Evolutionary conservation across 2,329 filamentous ascomycete genomes (phyloP).

Genomic region (Saccharata proteae): DNA sequence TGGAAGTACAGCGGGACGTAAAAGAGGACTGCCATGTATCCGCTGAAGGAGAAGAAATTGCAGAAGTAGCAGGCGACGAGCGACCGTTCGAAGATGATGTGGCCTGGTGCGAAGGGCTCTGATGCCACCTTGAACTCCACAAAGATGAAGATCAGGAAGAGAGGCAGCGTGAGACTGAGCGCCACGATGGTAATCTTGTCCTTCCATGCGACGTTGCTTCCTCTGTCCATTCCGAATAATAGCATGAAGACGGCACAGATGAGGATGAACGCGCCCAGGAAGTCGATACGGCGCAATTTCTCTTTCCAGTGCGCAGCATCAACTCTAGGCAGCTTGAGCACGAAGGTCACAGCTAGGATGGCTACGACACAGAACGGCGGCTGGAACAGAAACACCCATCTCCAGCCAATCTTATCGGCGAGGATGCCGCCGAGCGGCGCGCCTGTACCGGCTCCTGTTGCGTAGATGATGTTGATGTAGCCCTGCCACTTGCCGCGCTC

Average conservation of each 20-base stretch:
- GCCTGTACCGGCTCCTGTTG: conserved; percentile 54
- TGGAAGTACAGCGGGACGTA: conserved; percentile 72
- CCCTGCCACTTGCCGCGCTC: conserved; percentile 66
- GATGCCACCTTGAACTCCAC: conserved; percentile 56
- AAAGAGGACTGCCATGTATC: conserved; percentile 50
- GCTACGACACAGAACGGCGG: conserved; percentile 56
- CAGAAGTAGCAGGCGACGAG: conserved; percentile 56
- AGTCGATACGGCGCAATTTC: conserved; percentile 60
- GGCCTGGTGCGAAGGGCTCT: conserved; percentile 63
- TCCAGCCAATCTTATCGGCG: conserved; percentile 63
- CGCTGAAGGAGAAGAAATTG: conserved; percentile 60
- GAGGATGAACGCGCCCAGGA: conserved; percentile 56
- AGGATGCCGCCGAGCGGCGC: conserved; percentile 59
- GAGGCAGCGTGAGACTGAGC: conserved; percentile 41
- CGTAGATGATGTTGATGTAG: conserved; percentile 60
- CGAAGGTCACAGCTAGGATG: conserved; percentile 49
- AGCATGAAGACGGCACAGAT: conserved; percentile 53
- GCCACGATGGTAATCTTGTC: conserved; percentile 45
- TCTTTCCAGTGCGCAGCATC: conserved; percentile 50
- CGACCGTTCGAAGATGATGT: conserved; percentile 55
- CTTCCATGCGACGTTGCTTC: conserved; percentile 59
- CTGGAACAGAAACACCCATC: conserved; percentile 64
- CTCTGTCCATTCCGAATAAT: conserved; percentile 58
- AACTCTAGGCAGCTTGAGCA: conserved; percentile 47
- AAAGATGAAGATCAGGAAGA: conserved; percentile 56